Conservation (phyloP, 306 rosid species). For the Begonia peltatifolia region DNA sequence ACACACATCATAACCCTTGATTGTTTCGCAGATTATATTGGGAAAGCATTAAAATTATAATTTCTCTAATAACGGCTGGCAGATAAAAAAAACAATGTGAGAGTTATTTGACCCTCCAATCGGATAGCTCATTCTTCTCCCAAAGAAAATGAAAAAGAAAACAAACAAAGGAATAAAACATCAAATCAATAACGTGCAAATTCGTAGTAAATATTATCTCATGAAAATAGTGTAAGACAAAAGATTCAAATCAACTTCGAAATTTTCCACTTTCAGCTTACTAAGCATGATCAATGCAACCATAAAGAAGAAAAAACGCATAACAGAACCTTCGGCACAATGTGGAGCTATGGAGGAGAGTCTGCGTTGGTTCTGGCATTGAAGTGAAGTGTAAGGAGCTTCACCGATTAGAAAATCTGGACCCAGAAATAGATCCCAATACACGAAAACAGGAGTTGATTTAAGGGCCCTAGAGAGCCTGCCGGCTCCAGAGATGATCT, state of each 20-base stretch:
- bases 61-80: not conserved
- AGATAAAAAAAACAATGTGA: not conserved
- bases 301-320: not conserved
- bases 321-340: constrained; percentile 27
- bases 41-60: not conserved
- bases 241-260: not conserved
- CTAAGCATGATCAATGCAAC: not conserved
- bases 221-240: not conserved
- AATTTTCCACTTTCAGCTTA: not conserved
- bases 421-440: constrained; percentile 22
- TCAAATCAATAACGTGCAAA: too few relatives aligned
- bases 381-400: constrained; percentile 14
- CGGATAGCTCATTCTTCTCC: too few relatives aligned
- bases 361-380: constrained; percentile 18
- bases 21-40: not conserved
- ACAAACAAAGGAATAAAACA: too few relatives aligned
- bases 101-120: not conserved
- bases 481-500: constrained; percentile 39
- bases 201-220: not conserved
- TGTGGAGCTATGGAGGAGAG: constrained; percentile 9
- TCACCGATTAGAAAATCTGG: constrained; percentile 17
- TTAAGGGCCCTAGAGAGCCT: constrained; percentile 35
- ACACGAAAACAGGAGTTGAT: constrained; percentile 27
- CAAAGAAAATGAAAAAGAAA: too few relatives aligned
- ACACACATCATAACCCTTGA: not conserved